Conservation (phyloP, 768 basidiomycete species). For the Stropharia rugosoannulata region DNA sequence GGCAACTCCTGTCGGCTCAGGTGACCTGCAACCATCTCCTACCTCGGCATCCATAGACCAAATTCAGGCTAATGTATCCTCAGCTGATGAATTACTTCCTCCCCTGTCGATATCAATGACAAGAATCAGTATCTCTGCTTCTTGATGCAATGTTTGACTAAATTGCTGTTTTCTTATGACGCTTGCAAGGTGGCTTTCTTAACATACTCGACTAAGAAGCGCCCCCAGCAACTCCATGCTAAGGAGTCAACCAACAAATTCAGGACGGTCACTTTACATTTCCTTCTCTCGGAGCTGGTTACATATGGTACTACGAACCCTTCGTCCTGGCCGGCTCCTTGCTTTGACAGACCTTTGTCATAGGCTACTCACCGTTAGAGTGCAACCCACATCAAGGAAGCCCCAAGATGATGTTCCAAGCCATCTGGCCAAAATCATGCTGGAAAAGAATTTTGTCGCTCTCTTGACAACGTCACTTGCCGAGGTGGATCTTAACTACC, state of each 20-base stretch:
- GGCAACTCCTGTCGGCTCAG: constrained; percentile 14
- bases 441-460: constrained; percentile 95
- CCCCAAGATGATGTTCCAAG: constrained; percentile 75
- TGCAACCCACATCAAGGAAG: constrained; percentile 52
- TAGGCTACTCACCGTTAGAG: constrained; percentile 80
- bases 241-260: constrained; percentile 65
- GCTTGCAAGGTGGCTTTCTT: constrained; percentile 87
- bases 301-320: constrained; percentile 72
- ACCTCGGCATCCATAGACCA: not conserved
- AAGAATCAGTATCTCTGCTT: constrained; percentile 68
- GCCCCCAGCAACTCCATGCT: constrained; percentile 48
- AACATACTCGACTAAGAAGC: constrained; percentile 72
- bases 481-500: constrained; percentile 95
- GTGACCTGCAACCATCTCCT: not conserved
- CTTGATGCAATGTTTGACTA: constrained; percentile 89
- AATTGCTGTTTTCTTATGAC: constrained; percentile 91
- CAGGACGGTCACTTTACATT: constrained; percentile 67
- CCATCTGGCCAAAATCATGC: constrained; percentile 95
- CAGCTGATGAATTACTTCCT: not conserved
- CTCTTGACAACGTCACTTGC: constrained; percentile 84
- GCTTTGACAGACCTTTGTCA: constrained; percentile 87
- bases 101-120: constrained; percentile 28
- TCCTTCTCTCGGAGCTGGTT: constrained; percentile 81
- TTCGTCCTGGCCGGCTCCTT: constrained; percentile 80
- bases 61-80: not conserved